A percentile compares a stretch with the other conserved stretches of the same genome.
Conservation (phyloP, 2,329 filamentous ascomycete species). For the Penicillium sp. region DNA sequence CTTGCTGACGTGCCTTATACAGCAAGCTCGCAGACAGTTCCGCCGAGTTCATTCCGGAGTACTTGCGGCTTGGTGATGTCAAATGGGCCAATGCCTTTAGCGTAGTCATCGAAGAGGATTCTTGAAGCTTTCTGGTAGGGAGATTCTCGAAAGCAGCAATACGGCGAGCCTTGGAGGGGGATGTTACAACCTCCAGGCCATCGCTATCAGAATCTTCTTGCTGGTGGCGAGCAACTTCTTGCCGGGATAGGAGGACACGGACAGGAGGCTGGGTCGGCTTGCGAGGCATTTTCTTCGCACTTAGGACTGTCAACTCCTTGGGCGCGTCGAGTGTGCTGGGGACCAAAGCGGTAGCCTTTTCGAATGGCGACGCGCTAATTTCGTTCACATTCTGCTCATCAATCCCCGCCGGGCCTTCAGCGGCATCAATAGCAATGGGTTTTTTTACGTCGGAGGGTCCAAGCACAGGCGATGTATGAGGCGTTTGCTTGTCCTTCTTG, state of each 20-base stretch:
- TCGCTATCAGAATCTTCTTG: slow-evolving; percentile 57
- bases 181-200: slow-evolving; percentile 67
- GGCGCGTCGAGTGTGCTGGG: slow-evolving; percentile 27
- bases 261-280: slow-evolving; percentile 40
- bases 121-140: slow-evolving; percentile 67
- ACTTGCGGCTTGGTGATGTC: slow-evolving; percentile 60
- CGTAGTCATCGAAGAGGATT: slow-evolving; percentile 65
- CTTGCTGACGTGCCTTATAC: slow-evolving; percentile 78
- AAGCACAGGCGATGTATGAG: slow-evolving; percentile 70
- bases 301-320: slow-evolving; percentile 16
- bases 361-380: slow-evolving; percentile 47
- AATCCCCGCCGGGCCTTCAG: not conserved
- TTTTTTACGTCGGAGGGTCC: slow-evolving; percentile 32
- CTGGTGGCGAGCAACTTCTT: slow-evolving; percentile 44
- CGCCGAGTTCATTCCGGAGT: slow-evolving; percentile 67
- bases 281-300: slow-evolving; percentile 33
- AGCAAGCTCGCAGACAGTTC: slow-evolving; percentile 73
- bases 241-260: slow-evolving; percentile 49
- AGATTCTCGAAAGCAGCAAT: slow-evolving; percentile 72
- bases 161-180: slow-evolving; percentile 49
- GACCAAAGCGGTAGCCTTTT: slow-evolving; percentile 43
- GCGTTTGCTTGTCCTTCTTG: slow-evolving; percentile 62
- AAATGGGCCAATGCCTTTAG: slow-evolving; percentile 78
- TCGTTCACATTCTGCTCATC: slow-evolving; percentile 23
- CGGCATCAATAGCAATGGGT: slow-evolving; percentile 5